Evolutionary conservation across 2,329 filamentous ascomycete species (phyloP).

Genomic region (Cladophialophora yegresii): DNA sequence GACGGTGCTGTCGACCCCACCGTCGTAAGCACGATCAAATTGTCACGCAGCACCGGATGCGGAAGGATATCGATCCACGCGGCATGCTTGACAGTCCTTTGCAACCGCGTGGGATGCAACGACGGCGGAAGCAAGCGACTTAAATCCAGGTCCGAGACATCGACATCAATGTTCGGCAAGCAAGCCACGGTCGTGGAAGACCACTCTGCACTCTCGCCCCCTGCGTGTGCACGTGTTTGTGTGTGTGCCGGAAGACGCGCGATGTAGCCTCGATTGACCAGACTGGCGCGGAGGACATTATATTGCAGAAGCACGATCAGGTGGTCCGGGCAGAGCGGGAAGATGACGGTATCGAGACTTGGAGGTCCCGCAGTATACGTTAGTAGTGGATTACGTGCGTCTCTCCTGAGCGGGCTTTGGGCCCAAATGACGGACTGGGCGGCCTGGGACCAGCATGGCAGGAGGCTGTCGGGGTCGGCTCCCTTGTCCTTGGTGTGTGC

Average conservation of each 20-base stretch:
- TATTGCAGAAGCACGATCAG: conserved; percentile 49
- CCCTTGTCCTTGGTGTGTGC: neutral
- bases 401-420: neutral
- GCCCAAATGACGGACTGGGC: conserved; percentile 37
- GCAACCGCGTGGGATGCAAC: conserved; percentile 43
- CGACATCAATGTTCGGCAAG: neutral
- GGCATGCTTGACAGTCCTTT: conserved; percentile 45
- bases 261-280: conserved; percentile 40
- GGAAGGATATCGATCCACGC: conserved; percentile 51
- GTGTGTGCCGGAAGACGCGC: neutral
- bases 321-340: conserved; percentile 48
- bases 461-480: neutral
- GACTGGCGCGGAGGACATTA: conserved; percentile 46
- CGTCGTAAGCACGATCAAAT: conserved; percentile 42
- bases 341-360: conserved; percentile 35
- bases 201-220: conserved; percentile 1
- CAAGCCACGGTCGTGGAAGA: neutral
- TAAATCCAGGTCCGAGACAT: no score
- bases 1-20: neutral
- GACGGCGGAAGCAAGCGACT: conserved; percentile 7
- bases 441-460: conserved; percentile 39
- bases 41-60: conserved; percentile 45
- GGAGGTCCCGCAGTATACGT: neutral
- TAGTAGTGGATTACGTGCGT: neutral
- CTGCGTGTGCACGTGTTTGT: neutral